Evolutionary conservation across 1,284 basidiomycete genomes (phyloP).

Genomic region (Veloporphyrellus conicus): DNA sequence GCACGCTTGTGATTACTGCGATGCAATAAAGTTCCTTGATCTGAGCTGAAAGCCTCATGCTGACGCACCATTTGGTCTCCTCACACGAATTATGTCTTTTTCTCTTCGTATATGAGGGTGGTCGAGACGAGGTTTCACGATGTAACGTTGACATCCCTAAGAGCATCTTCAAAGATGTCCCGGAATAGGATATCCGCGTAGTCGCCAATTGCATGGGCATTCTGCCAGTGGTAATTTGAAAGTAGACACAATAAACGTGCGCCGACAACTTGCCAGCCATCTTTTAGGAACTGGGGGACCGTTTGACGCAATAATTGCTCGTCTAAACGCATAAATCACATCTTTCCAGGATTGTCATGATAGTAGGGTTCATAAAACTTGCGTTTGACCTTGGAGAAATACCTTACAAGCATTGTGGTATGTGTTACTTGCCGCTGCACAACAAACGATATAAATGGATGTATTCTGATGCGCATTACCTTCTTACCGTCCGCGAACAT

Average conservation of each 20-base stretch:
- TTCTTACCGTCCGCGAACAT: slow-evolving; percentile 78
- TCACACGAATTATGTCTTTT: slow-evolving; percentile 71
- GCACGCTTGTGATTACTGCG: slow-evolving; percentile 71
- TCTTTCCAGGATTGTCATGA: slow-evolving; percentile 69
- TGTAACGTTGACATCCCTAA: slow-evolving; percentile 57
- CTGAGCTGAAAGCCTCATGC: neutral
- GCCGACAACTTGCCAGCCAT: slow-evolving; percentile 75
- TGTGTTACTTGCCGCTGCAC: slow-evolving; percentile 58
- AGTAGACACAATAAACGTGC: neutral
- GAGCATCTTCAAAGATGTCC: slow-evolving; percentile 71
- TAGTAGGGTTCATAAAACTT: slow-evolving; percentile 79
- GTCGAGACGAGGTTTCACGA: slow-evolving; percentile 76
- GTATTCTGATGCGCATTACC: neutral
- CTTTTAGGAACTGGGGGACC: slow-evolving; percentile 66
- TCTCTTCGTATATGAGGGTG: slow-evolving; percentile 83
- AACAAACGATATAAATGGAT: slow-evolving; percentile 4
- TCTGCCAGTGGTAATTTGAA: slow-evolving; percentile 44
- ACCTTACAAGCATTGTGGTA: neutral
- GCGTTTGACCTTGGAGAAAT: neutral
- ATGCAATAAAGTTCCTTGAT: neutral
- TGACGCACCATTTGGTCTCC: slow-evolving; percentile 65
- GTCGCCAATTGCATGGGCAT: slow-evolving; percentile 90
- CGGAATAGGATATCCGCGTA: slow-evolving; percentile 82
- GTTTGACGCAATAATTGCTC: slow-evolving; percentile 59
- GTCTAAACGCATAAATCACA: slow-evolving; percentile 73